phyloP scores from a whole-genome alignment of 768 basidiomycete species.

The Pleurotus cornucopiae region DNA sequence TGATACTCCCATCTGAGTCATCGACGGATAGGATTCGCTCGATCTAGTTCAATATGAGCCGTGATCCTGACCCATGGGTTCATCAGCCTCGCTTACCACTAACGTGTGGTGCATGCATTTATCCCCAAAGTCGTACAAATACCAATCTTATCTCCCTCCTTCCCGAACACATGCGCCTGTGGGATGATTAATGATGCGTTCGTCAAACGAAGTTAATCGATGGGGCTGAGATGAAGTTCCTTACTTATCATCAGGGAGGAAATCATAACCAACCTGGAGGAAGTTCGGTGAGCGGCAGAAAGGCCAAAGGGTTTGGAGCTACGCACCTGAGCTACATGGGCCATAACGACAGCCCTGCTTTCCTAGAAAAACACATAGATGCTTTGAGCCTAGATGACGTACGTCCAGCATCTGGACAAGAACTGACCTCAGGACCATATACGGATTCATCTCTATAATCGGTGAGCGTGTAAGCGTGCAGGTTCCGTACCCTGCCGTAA shows the following conservation, averaged over 20 bases:
- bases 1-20: slow-evolving; percentile 22
- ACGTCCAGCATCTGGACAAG: not conserved
- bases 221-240: not conserved
- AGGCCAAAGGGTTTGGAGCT: not conserved
- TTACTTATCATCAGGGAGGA: slow-evolving; percentile 23
- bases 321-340: slow-evolving; percentile 16
- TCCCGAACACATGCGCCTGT: slow-evolving; percentile 21
- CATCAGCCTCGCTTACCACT: slow-evolving; percentile 10
- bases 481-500: slow-evolving; percentile 22
- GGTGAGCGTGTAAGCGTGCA: slow-evolving; percentile 27
- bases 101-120: slow-evolving; percentile 26
- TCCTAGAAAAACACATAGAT: slow-evolving; percentile 3
- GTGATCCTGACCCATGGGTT: not conserved
- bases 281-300: not conserved
- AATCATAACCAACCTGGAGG: slow-evolving; percentile 23
- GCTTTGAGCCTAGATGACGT: not conserved
- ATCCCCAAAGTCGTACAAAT: slow-evolving; percentile 30
- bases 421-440: slow-evolving; percentile 25
- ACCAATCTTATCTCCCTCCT: slow-evolving; percentile 26
- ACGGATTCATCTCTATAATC: slow-evolving; percentile 26
- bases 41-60: not conserved
- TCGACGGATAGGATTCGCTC: slow-evolving; percentile 19
- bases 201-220: not conserved
- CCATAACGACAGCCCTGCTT: slow-evolving; percentile 14
- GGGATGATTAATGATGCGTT: not conserved